These are phyloP conservation scores for Gentiana macrophylla DNA, from an alignment of 257 asterid species.

Conservation along the genomic window DNA sequence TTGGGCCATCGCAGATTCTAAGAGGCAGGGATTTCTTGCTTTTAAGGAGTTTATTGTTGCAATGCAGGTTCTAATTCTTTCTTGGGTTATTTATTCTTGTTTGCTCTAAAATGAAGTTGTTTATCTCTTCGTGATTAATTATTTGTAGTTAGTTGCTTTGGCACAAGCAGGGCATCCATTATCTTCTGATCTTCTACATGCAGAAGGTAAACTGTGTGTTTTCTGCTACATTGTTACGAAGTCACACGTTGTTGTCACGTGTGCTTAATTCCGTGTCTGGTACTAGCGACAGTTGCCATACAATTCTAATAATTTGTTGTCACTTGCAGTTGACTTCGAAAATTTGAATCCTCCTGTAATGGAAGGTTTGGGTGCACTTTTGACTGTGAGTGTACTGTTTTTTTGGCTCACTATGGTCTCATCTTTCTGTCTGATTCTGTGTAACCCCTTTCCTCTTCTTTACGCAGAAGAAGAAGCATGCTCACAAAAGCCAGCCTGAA, in stretches of 20 bases:
- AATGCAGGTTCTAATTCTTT: slow-evolving; percentile 58
- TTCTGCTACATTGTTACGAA: neutral
- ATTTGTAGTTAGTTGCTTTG: slow-evolving; percentile 60
- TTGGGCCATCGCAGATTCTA: slow-evolving; percentile 96
- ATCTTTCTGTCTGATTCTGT: slow-evolving; percentile 1
- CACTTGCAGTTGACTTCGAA: slow-evolving; percentile 64
- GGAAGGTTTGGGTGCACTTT: slow-evolving; percentile 76
- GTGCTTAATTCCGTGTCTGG: neutral
- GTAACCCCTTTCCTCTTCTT: slow-evolving; percentile 6
- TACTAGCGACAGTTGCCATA: slow-evolving; percentile 1
- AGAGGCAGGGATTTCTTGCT: slow-evolving; percentile 91
- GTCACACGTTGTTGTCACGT: neutral
- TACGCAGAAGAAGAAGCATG: slow-evolving; percentile 53
- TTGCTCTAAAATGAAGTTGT: slow-evolving; percentile 11
- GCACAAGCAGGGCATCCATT: slow-evolving; percentile 78
- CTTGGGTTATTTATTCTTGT: slow-evolving; percentile 4
- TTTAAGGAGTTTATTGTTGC: slow-evolving; percentile 73
- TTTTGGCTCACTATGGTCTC: slow-evolving; percentile 5
- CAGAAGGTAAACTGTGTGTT: slow-evolving; percentile 39
- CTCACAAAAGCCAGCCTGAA: slow-evolving; percentile 37
- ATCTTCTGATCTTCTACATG: slow-evolving; percentile 38
- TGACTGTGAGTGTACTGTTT: slow-evolving; percentile 48
- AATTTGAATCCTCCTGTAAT: slow-evolving; percentile 64
- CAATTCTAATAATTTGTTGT: slow-evolving; percentile 9
- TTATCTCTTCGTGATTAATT: slow-evolving; percentile 14